A percentile compares a stretch with the other conserved stretches of the same genome.
These are phyloP conservation scores for Beta vulgaris DNA, from an alignment of 148 eudicot species.

Conservation along the genomic window DNA sequence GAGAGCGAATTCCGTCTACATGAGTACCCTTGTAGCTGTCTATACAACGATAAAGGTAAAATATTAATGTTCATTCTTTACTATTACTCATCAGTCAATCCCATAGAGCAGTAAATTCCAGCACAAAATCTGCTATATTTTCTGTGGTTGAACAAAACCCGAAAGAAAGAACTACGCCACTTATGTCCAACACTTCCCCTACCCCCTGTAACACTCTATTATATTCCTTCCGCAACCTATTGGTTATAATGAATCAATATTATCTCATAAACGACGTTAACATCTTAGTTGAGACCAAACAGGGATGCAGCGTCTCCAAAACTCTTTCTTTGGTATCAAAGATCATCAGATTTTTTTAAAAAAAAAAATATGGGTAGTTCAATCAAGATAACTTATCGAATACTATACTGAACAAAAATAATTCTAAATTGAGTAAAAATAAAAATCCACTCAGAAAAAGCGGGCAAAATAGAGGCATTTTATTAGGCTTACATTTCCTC, in stretches of 20 bases:
- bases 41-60: no score
- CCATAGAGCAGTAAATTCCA: background rate
- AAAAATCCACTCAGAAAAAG: background rate
- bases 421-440: background rate
- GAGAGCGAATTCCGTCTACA: no score
- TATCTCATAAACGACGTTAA: no score
- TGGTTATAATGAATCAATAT: no score
- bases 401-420: background rate
- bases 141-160: background rate
- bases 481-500: conserved; percentile 67
- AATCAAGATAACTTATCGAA: background rate
- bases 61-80: background rate
- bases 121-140: background rate
- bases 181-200: background rate
- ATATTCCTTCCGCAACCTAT: background rate
- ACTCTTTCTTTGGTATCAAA: no score
- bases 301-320: conserved; percentile 9
- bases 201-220: background rate
- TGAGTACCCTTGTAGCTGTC: no score
- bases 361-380: no score
- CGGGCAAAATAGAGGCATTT: background rate
- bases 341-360: no score
- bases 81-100: background rate
- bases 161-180: background rate
- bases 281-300: no score